Conservation (phyloP, 306 rosid genomes). For the Corylus americana region DNA sequence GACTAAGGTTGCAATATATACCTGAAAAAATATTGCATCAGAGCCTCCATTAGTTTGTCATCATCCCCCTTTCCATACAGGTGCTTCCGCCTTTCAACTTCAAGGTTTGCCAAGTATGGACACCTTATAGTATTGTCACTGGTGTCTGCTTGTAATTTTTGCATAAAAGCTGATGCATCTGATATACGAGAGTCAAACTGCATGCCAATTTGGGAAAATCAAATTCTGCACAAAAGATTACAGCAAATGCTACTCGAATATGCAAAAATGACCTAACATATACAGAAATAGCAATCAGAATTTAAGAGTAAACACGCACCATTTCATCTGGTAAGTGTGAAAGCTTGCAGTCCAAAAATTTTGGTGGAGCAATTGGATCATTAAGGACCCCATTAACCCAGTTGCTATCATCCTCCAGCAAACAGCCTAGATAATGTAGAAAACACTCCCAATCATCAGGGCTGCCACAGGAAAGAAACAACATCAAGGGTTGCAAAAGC, state of each 20-base stretch:
- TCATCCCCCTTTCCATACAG: conserved; percentile 64
- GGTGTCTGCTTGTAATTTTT: conserved; percentile 57
- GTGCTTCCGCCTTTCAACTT: conserved; percentile 85
- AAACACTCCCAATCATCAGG: conserved; percentile 98
- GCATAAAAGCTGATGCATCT: conserved; percentile 61
- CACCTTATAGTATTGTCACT: conserved; percentile 53
- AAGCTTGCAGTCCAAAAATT: conserved; percentile 59
- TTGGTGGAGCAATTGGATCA: conserved; percentile 66
- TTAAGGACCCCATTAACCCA: conserved; percentile 54
- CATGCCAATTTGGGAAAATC: conserved; percentile 37
- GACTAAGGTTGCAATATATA: conserved; percentile 18
- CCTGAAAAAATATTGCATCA: conserved; percentile 73
- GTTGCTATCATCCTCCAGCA: conserved; percentile 86
- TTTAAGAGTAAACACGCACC: conserved; percentile 43
- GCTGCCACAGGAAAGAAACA: conserved; percentile 65
- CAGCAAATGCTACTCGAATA: conserved; percentile 17
- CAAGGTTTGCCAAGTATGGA: conserved; percentile 81
- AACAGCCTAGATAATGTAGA: conserved; percentile 90
- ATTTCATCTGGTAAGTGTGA: conserved; percentile 71
- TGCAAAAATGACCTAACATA: conserved; percentile 18
- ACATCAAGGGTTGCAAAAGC: conserved; percentile 32
- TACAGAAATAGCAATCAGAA: conserved; percentile 12
- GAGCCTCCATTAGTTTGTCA: conserved; percentile 55
- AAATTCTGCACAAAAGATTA: conserved; percentile 22
- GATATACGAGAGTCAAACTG: conserved; percentile 88